Base-by-base conservation (phyloP, 495 filamentous ascomycete species). In the Amorphotheca resinae region DNA sequence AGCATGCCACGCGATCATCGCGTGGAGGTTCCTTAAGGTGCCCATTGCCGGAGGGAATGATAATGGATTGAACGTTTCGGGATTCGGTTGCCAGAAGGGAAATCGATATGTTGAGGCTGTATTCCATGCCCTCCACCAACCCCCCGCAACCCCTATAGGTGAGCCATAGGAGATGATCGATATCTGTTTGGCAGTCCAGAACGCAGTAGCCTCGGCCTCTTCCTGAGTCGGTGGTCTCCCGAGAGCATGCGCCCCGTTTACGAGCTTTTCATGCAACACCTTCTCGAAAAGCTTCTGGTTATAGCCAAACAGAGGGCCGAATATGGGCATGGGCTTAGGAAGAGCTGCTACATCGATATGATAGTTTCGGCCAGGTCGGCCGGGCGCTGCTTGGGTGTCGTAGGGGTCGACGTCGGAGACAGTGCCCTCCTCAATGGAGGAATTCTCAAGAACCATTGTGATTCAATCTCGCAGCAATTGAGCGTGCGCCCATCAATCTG, bases 381-480 rank as follows among this genome's bases (percentile, higher is more conserved):
- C 23, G 12, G 17, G 15, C 14, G 32, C 16, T 18, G 33, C 2
- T 3, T 32, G 15, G 16, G 47, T 31, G 20, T 22, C n/a, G 30
- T 56, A 56, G 8, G 42, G 45, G 36, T 56, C 53, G 16, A 16
- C 8, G 22, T 52, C 53, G 12, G 48, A 49, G 4, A n/a, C n/a
- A n/a, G n/a, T n/a, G n/a, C n/a, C n/a, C n/a, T n/a, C n/a, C n/a
- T n/a, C n/a, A n/a, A n/a, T n/a, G n/a, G n/a, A n/a, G n/a, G n/a
- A n/a, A n/a, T n/a, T n/a, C n/a, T n/a, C n/a, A n/a, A 56, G 50
- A 22, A 55, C 53, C 53, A 55, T 55, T 15, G 37, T 35, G 26
- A 20, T 2, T 12, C 21, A 28, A 9, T 22, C 2, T 22, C 12
- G n/a, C n/a, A n/a, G 11, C n/a, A n/a, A n/a, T n/a, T n/a, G n/a